Evolutionary conservation across 768 basidiomycete genomes (phyloP).

Genomic region (Epithele typhae): DNA sequence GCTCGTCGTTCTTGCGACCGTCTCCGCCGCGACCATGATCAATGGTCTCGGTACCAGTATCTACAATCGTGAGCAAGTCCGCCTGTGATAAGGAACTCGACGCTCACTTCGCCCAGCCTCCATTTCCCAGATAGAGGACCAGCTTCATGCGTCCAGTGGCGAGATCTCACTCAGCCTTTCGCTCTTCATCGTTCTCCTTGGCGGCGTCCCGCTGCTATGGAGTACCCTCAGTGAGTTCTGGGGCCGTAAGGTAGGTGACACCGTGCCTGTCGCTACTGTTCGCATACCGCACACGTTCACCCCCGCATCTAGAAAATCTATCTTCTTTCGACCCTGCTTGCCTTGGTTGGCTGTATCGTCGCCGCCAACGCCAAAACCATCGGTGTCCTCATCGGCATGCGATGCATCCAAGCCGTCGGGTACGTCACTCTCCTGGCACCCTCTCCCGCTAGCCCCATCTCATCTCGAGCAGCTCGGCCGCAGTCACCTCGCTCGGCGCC

Average conservation of each 20-base stretch:
- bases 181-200: constrained; percentile 72
- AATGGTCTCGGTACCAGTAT: constrained; percentile 56
- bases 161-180: constrained; percentile 69
- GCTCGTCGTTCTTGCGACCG: constrained; percentile 38
- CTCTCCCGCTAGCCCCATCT: background rate
- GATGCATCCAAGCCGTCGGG: constrained; percentile 66
- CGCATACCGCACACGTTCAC: background rate
- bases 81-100: background rate
- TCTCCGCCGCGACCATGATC: constrained; percentile 52
- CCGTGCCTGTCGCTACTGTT: background rate
- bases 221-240: constrained; percentile 67
- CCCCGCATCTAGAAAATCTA: constrained; percentile 61
- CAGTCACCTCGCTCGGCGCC: constrained; percentile 68
- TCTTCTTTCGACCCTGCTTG: constrained; percentile 45
- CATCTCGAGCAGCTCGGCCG: constrained; percentile 44
- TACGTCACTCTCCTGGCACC: constrained; percentile 21
- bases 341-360: constrained; percentile 50
- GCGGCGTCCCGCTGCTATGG: constrained; percentile 64
- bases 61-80: constrained; percentile 49
- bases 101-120: constrained; percentile 40
- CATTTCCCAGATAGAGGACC: constrained; percentile 51
- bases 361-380: constrained; percentile 55
- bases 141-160: constrained; percentile 54
- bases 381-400: constrained; percentile 59
- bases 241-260: constrained; percentile 56